phyloP scores from a whole-genome alignment of 2,329 filamentous ascomycete genomes.

The Rhexocercosporidium sp. region DNA sequence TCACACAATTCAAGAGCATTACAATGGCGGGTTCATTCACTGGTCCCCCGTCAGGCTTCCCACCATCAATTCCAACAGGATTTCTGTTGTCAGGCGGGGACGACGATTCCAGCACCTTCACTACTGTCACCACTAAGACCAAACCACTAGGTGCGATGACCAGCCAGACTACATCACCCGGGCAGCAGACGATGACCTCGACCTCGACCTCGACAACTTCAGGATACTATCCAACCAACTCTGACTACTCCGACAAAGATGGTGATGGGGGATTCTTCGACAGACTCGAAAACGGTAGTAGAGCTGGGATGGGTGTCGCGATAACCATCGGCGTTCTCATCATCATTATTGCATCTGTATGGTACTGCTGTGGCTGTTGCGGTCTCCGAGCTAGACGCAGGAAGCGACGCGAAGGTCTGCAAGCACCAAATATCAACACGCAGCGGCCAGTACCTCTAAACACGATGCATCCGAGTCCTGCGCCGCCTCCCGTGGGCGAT shows the following conservation, averaged over 20 bases:
- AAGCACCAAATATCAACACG: constrained; percentile 8
- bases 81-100: not conserved
- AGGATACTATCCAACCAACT: not conserved
- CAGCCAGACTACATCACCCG: not conserved
- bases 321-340: constrained; percentile 23
- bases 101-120: not conserved
- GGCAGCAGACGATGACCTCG: not conserved
- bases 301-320: constrained; percentile 16
- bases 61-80: not conserved
- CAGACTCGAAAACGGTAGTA: constrained; percentile 18
- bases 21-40: not conserved
- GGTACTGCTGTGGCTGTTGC: constrained; percentile 35
- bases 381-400: constrained; percentile 21
- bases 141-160: not conserved
- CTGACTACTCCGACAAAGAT: not conserved
- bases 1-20: not conserved
- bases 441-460: constrained; percentile 17
- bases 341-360: constrained; percentile 22
- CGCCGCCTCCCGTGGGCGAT: constrained; percentile 15
- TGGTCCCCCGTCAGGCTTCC: not conserved
- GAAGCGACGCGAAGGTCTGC: constrained; percentile 8
- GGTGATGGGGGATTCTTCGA: constrained; percentile 10
- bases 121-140: not conserved
- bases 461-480: not conserved
- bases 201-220: not conserved